Base-by-base conservation (phyloP, 192 early-diverging fungal genomes). In the Backusella westeae region DNA sequence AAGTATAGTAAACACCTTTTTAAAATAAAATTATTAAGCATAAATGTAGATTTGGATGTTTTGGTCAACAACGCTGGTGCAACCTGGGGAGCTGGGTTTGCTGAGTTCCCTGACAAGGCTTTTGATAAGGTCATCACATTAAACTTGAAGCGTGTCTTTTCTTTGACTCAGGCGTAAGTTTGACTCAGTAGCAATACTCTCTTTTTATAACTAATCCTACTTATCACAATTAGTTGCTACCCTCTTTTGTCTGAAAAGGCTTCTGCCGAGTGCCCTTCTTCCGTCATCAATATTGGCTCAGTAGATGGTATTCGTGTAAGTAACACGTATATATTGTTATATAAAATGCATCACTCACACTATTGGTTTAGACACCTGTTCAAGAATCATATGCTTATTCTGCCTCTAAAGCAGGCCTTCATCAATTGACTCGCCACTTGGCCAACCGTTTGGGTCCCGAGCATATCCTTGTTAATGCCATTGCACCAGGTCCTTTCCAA, bases 41-140 rank as follows among this genome's bases (percentile, higher is more conserved):
- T 35, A 59, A 41, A 49, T 42, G 29, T 52, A 72, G 94, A 96
- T 74, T 70, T 96, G 71, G 84, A 97, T 81, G 84, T 97, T 5
- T 86, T 98, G 23, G 83, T 98, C 65, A 98, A 98, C 87, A 98
- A 98, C 83, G 86, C 90, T 4, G 93, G 93, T 6, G 92, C 89
- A n/a, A 81, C 87, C 67, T 90, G 89, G 89, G 87, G 79, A 5
- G 86, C 71, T 34, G 39, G 86, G 0, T 75, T 92, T 26, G 85
- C 82, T 44, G 73, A 74, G 23, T 92, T 91, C 71, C 90, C 92
- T 0, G 89, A 91, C 66, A 34, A 80, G 0, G 90, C 90, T 6
- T 93, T 88, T 73, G 84, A 89, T 46, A 93, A 93, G 78, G 81
- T 98, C 68, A 86, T 98, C 85, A 95, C 92, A 41, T 81, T 98